phyloP scores from a whole-genome alignment of 2,329 filamentous ascomycete species.

The Venturia aucupariae region DNA sequence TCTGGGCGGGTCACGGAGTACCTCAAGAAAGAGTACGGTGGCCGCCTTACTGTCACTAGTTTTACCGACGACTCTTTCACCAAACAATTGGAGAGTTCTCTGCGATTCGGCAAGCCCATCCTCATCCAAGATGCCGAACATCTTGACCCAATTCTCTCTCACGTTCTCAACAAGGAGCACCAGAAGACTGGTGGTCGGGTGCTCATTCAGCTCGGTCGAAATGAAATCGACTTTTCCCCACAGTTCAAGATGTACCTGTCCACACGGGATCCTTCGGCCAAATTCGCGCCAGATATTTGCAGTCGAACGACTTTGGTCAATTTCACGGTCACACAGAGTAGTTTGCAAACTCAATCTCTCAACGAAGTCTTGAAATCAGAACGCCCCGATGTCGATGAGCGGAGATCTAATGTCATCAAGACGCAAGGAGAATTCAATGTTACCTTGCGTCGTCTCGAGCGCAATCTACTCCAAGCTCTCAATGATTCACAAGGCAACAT shows the following conservation, averaged over 20 bases:
- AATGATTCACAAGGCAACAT: conserved; percentile 98
- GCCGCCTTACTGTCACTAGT: conserved; percentile 90
- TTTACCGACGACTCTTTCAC: conserved; percentile 97
- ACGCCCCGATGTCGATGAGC: conserved; percentile 91
- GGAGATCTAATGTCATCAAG: conserved; percentile 95
- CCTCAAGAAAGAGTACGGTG: conserved; percentile 87
- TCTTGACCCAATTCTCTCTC: conserved; percentile 91
- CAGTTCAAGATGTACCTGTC: conserved; percentile 93
- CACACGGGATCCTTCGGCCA: conserved; percentile 89
- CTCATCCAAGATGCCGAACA: conserved; percentile 98
- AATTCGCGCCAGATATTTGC: conserved; percentile 93
- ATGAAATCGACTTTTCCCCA: conserved; percentile 98
- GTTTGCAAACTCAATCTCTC: conserved; percentile 92
- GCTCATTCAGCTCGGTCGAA: conserved; percentile 93
- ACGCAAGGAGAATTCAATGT: conserved; percentile 98
- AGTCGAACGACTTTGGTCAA: conserved; percentile 98
- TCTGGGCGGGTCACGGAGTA: conserved; percentile 93
- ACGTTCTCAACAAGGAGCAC: conserved; percentile 98
- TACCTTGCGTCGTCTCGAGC: conserved; percentile 92
- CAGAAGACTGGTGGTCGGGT: conserved; percentile 97
- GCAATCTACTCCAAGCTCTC: conserved; percentile 83
- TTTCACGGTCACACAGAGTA: conserved; percentile 98
- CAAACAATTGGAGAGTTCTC: conserved; percentile 91
- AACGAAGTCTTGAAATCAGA: conserved; percentile 97
- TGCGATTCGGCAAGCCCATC: conserved; percentile 96